Base-by-base conservation (phyloP, 108 stramenopile genomes). In the Fistulifera pelliculosa region DNA sequence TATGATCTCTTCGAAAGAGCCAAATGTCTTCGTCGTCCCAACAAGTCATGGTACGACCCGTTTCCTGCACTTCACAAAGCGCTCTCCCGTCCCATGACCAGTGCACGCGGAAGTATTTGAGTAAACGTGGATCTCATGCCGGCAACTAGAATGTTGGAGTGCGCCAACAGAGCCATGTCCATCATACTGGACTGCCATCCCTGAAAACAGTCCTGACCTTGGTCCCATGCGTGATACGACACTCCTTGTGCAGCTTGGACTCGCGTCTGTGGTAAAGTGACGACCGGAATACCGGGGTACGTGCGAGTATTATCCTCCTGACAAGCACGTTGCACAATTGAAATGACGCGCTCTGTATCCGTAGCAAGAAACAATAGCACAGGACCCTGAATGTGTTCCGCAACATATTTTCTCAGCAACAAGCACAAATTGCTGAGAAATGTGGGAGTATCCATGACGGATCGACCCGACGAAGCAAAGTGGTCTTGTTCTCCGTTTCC, bases 401-500 rank as follows among this genome's bases (percentile, higher is more conserved):
- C 16, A 0, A 0, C 27, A 12, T 41, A 64, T 31, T 3, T 10
- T 40, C 41, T 31, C 15, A 66, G 27, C 2, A 62, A 41, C 3
- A 31, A 1, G 12, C 40, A 16, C 12, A 68, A 47, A 48, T 66
- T 45, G 7, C 26, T 2, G 38, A 68, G 27, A 61, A 68, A 74
- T 7, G 38, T 57, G 23, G 47, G 23, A 3, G n/a, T 14, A 24
- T 62, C 39, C 7, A 27, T 25, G 12, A 76, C 60, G 17, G 27
- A 47, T 31, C 80, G 65, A 24, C 60, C 51, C 49, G 66, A 58
- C 38, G 16, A 11, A 7, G 26, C 52, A 62, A 74, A 76, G 23
- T 77, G 61, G 13, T 59, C 63, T 27, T 42, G 17, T 51, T 81
- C 80, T 12, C 75, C 75, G 63, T 81, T 81, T 0, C 80, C 80